A percentile compares a stretch with the other conserved stretches of the same genome.
phyloP scores from a whole-genome alignment of 345 rosid genomes.

The Salix suchowensis region DNA sequence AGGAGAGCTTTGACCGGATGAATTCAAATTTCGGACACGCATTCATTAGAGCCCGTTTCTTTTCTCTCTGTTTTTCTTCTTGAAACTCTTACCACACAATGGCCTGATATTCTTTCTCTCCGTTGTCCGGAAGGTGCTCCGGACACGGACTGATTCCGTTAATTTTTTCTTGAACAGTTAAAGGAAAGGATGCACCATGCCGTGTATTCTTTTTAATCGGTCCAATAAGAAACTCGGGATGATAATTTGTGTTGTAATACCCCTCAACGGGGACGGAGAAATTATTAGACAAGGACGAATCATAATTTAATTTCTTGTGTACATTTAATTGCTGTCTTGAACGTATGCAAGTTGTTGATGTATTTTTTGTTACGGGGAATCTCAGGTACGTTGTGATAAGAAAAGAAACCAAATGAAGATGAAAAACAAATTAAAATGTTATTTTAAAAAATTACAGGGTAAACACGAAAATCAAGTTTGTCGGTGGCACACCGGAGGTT shows the following conservation, averaged over 20 bases:
- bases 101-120: conserved; percentile 22
- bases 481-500: too few relatives aligned
- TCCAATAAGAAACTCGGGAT: background rate
- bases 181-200: background rate
- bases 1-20: conserved; percentile 50
- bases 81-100: background rate
- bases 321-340: too few relatives aligned
- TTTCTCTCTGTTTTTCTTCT: background rate
- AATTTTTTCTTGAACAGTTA: background rate
- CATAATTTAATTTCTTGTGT: too few relatives aligned
- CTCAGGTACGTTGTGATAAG: too few relatives aligned
- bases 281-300: too few relatives aligned
- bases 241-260: background rate
- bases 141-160: conserved; percentile 14
- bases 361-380: too few relatives aligned
- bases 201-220: background rate
- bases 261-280: background rate
- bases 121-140: conserved; percentile 8
- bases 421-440: too few relatives aligned
- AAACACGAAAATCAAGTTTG: too few relatives aligned
- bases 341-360: too few relatives aligned
- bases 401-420: too few relatives aligned
- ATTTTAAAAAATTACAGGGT: too few relatives aligned
- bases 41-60: background rate
- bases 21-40: background rate